A percentile compares a stretch with the other conserved stretches of the same genome.
Conservation (phyloP, 805 yeast species). For the Metschnikowia cubensis region DNA sequence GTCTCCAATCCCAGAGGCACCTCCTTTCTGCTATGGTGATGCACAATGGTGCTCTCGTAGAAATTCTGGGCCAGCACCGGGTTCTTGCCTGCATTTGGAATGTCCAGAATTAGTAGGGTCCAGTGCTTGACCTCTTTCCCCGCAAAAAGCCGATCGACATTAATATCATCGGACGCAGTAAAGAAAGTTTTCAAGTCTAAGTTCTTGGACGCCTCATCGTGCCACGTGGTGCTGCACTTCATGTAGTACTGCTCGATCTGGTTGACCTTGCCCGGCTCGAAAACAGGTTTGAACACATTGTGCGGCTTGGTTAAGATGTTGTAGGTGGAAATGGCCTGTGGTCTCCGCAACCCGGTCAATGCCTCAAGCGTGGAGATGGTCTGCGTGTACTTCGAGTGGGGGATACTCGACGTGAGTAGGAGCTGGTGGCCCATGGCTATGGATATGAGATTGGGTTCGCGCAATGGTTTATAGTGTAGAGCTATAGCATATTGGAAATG, state of each 20-base stretch:
- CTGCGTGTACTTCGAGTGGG: constrained; percentile 38
- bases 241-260: constrained; percentile 55
- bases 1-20: not conserved
- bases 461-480: not conserved
- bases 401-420: constrained; percentile 43
- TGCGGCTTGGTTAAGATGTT: constrained; percentile 48
- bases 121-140: constrained; percentile 38
- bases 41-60: constrained; percentile 53
- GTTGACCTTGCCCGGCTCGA: constrained; percentile 51
- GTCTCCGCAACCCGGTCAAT: constrained; percentile 45
- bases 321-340: constrained; percentile 45
- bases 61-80: constrained; percentile 60
- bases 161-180: constrained; percentile 17
- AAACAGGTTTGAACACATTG: constrained; percentile 49
- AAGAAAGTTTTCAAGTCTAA: constrained; percentile 24
- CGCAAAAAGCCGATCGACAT: constrained; percentile 30
- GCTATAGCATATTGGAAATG: no score
- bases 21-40: constrained; percentile 38
- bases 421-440: constrained; percentile 52
- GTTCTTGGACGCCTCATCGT: constrained; percentile 20
- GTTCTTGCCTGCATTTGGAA: constrained; percentile 71
- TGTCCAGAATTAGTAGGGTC: constrained; percentile 65
- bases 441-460: not conserved
- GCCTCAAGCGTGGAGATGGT: constrained; percentile 48
- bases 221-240: constrained; percentile 49